Evolutionary conservation across 2,329 filamentous ascomycete species (phyloP), one percentile per base, ranked within the genome.

Genomic region (Colletotrichum incanum): DNA sequence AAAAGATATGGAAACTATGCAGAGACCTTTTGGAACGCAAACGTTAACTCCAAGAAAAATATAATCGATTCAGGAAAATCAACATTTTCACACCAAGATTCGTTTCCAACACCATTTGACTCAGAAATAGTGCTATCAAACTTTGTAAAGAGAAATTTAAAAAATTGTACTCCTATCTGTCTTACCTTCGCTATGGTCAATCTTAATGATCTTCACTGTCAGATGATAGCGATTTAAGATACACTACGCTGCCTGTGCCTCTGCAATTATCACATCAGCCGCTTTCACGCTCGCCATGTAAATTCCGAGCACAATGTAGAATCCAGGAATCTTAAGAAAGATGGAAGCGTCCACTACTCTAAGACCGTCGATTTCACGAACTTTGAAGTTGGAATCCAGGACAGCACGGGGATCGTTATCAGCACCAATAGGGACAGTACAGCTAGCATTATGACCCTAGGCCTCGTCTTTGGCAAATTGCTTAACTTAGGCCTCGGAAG

Each of bases 271-370:
- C 0, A 76, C 74, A 41, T 79, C 76, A 14, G 76, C 77, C 0
- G 90, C 90, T 83, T 92, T 92, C 82, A 92, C 89, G 1, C 84
- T 85, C 6, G 89, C 82, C 79, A 91, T 87, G 73, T 87, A 89
- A 3, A 85, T 87, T 2, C 87, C 83, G 2, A 87, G 75, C 0
- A 83, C 82, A 59, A 85, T 84, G 74, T 85, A 89, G 41, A 77
- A 78, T 7, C 88, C 89, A 11, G 81, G 79, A 52, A 81, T 87
- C 62, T 82, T 82, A 3, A 88, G 86, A 73, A 88, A 92, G 0
- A 88, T 84, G 31, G 84, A 87, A 0, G 89, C 90, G 80, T 92
- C 90, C 0, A 92, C 90, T 3, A 92, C 90, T 37, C 90, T 82
- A 61, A 93, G 77, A 0, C 87, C 86, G 0, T 83, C 78, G 0